Base-by-base conservation (phyloP, 768 basidiomycete genomes). In the Cubamyces sp. region DNA sequence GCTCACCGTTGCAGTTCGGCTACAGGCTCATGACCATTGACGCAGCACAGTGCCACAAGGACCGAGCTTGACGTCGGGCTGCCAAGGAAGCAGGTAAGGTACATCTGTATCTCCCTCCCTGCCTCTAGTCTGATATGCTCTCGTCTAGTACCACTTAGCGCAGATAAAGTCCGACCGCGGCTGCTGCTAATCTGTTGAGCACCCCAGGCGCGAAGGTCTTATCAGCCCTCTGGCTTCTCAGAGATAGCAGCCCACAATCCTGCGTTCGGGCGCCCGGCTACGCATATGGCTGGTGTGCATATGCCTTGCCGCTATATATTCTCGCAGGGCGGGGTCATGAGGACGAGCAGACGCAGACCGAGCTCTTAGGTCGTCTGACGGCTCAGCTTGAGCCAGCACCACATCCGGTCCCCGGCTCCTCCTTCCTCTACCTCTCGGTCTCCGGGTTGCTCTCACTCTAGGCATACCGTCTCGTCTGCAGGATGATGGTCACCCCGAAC, bases 171-270 rank as follows among this genome's bases (percentile, higher is more conserved):
- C n/a, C 39, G 34, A 16, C n/a, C 39, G 26, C 23, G 48, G 49
- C 37, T 3, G 61, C 43, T 54, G 56, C 51, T 54, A 63, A 63
- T 63, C 62, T 63, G 34, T 57, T 39, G 18, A 39, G 56, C 62
- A 52, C 26, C 51, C 11, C 34, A 9, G 51, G 53, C 40, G 34
- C 43, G 46, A 49, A 21, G n/a, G 23, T 15, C 62, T 63, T 63
- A 63, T 63, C 62, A 45, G 28, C 16, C 23, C 39, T 37, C 18
- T 26, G 34, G 37, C 62, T 53, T 58, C 56, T 9, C 45, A 53
- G 16, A 58, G 62, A 63, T 63, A 63, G 62, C 62, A 57, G 56
- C 47, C 7, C 23, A 12, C 14, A 30, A 3, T 40, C 15, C 26
- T 30, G n/a, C 25, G n/a, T 18, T 28, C 16, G 34, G 39, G 9